Evolutionary conservation across 352 stramenopile species (phyloP), one percentile per base, ranked within the genome.

Genomic region (Pythium pyrilobum): DNA sequence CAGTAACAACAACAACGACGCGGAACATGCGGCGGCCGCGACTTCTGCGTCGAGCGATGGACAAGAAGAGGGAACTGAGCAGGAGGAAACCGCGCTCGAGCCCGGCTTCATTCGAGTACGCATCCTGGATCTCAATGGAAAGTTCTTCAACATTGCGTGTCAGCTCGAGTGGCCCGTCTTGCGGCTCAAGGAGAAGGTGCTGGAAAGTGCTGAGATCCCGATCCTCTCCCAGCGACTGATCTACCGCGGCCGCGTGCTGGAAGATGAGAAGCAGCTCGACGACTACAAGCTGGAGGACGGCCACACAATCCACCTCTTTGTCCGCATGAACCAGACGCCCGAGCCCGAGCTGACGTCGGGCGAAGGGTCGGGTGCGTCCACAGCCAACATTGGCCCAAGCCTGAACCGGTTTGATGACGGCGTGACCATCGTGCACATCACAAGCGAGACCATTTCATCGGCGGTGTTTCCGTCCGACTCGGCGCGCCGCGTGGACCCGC

Each of bases 251-350:
- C 84, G 85, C 28, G 85, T 96, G 41, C 72, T 97, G 3, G 84
- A 92, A 27, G 89, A 96, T 50, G 79, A 85, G 4, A 59, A 77
- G 29, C 43, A 66, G 5, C 67, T 97, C 7, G 67, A 62, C 8
- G 74, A 77, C 18, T 97, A 96, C 66, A 94, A 95, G 41, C 77
- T 97, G 4, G 89, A 97, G 52, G 76, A 96, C 34, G 89, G 88
- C 9, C 87, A 96, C 56, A 97, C 84, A 9, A 76, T 97, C 37
- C 90, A 97, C 59, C 67, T 97, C 53, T 95, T 97, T 44, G 87
- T 95, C 36, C 72, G 85, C 18, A 66, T 81, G 65, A 72, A 69
- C 1, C 67, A 68, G n/a, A 78, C 64, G 8, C 74, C 78, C 5
- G 81, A 91, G 34, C 62, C 76, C 0, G 77, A 90, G 52, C 71